Evolutionary conservation across 2,329 filamentous ascomycete genomes (phyloP), one percentile per base, ranked within the genome.

Genomic region (Ustulina deusta): DNA sequence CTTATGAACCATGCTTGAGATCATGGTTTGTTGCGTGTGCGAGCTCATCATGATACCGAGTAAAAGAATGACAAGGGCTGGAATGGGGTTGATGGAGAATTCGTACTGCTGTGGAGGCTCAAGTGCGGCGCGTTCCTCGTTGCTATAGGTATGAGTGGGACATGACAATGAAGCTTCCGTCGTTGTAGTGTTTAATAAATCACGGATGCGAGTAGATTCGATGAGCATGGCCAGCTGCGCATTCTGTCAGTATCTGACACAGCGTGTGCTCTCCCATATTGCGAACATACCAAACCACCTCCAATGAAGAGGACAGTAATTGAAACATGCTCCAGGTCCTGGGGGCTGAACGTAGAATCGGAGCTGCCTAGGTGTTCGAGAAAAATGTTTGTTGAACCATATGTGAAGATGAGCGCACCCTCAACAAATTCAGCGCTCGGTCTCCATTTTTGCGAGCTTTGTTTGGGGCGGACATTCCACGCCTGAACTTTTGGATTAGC

Each of bases 231-330:
- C 77, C 56, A 82, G 72, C 70, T 74, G 40, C 42, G 5, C 17
- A 20, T 17, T 27, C 7, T 44, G 44, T 72, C 40, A 70, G 61
- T 36, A 38, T 46, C 25, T 2, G 20, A 46, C n/a, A 55, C 11
- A 40, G 27, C 6, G 17, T 38, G 13, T 17, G n/a, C 20, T 38
- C 20, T 17, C 25, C 17, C 2, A 56, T 7, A 6, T 51, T 11
- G 42, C 5, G 15, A 68, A 84, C 89, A 84, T 81, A 94, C 91
- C 81, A 97, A 78, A 54, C 96, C 95, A 72, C 94, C 95, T 62
- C 95, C 95, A 70, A 97, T 93, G 82, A 98, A 98, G 78, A 98
- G 88, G 54, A 97, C 85, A 0, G 95, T 94, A 74, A 98, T 97
- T 13, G 94, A 95, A 54, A 97, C 83, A 79, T 98, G 96, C 80